Base-by-base conservation (phyloP, 2,329 filamentous ascomycete species). In the Cercospora sesami region DNA sequence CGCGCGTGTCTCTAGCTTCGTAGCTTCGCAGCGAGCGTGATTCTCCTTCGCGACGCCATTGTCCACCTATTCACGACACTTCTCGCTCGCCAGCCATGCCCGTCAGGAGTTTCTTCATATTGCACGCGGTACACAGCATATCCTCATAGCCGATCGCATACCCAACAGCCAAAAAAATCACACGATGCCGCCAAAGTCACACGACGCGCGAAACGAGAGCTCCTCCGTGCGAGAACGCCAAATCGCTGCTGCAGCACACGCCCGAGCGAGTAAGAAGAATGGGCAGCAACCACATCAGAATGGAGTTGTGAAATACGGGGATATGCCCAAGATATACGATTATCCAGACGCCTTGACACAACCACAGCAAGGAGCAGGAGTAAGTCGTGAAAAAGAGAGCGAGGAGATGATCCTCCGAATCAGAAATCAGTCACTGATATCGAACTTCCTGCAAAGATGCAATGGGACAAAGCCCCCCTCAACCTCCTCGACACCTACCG, bases 401-500 rank as follows among this genome's bases (percentile, higher is more conserved):
- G 14, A 48, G 26, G 10, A 9, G 18, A 9, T 10, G 12, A 4
- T 33, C 31, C 31, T 28, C 9, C 28, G 1, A 30, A 30, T 14
- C n/a, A 61, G 12, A 1, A 1, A 12, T 8, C 21, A 26, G 5
- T 23, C n/a, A 53, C 18, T 65, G 26, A 61, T 21, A 57, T 5
- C 0, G 18, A 1, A 4, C 8, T 2, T 10, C 33, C 4, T 5
- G 16, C 31, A 18, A 36, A 86, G 85, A 84, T 86, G 69, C 79
- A 89, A 77, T 94, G 91, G 91, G 81, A 86, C 18, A 85, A 86
- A 2, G 90, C 92, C 74, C 87, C 91, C 31, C 83, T 88, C 68
- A 81, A 87, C 60, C 82, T 91, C 59, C 87, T 95, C 60, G 90
- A 94, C 76, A 84, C 86, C 72, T 95, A 95, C 83, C 88, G 91